Evolutionary conservation across 257 asterid genomes (phyloP), one percentile per base, ranked within the genome.

Genomic region (Oldenlandia corymbosa): DNA sequence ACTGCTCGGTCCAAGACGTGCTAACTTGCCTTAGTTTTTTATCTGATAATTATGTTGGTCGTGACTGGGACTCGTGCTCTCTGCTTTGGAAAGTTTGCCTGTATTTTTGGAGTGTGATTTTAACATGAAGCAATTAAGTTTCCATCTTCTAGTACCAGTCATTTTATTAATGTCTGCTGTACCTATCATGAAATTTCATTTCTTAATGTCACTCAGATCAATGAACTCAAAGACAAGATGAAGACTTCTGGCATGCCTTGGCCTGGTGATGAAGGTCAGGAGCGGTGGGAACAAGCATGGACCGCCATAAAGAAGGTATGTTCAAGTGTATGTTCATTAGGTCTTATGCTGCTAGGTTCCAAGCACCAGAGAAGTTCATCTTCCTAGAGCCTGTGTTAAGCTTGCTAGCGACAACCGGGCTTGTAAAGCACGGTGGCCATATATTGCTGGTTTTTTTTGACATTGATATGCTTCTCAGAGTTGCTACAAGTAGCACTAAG

Each of bases 201-300:
- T 48, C 39, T 2, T n/a, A 12, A 27, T 64, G 49, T 26, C 51
- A 28, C 4, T 31, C 60, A 93, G 99, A 80, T 93, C 69, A 79
- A 87, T 74, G 95, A 87, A 80, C 96, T 93, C 60, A 83, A 90
- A 78, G 88, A 80, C 69, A 84, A 79, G 81, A 90, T 93, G 99
- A 78, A 77, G 72, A 74, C 78, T 75, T 93, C 99, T 67, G 94
- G 91, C 73, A 90, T 93, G 97, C 96, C 99, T 54, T 93, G 99
- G 99, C 96, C 99, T 66, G 99, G 97, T 71, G 94, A 93, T 79
- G 99, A 93, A 87, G 94, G 97, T 69, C 88, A 73, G 63, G 78
- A 70, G 72, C 81, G 95, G 68, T 93, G 97, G 99, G 96, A 84
- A 68, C 96, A 87, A 83, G 99, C 99, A 73, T 93, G 99, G 99